phyloP scores from a whole-genome alignment of 257 asterid species.

The Plantago elongata region DNA sequence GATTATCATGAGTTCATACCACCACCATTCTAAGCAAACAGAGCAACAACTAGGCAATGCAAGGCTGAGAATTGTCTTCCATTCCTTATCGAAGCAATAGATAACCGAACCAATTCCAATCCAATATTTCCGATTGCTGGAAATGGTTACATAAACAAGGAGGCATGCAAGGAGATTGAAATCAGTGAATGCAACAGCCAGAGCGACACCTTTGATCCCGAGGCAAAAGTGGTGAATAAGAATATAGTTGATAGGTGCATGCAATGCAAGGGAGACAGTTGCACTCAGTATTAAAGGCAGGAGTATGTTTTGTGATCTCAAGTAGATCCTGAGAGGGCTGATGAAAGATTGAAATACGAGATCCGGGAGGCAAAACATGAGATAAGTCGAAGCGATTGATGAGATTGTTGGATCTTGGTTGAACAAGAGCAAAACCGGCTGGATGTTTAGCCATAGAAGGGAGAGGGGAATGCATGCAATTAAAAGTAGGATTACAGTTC shows the following conservation, averaged over 20 bases:
- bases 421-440: slow-evolving; percentile 39
- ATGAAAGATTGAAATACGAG: slow-evolving; percentile 47
- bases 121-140: slow-evolving; percentile 28
- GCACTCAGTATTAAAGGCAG: slow-evolving; percentile 44
- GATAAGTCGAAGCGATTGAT: slow-evolving; percentile 46
- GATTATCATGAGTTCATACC: slow-evolving; percentile 59
- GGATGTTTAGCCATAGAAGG: slow-evolving; percentile 57
- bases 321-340: slow-evolving; percentile 49
- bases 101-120: slow-evolving; percentile 9
- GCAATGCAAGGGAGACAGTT: slow-evolving; percentile 37
- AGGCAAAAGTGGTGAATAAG: slow-evolving; percentile 26
- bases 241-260: slow-evolving; percentile 45
- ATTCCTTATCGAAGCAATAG: slow-evolving; percentile 27
- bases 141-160: slow-evolving; percentile 13
- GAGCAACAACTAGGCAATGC: slow-evolving; percentile 44
- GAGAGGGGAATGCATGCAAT: slow-evolving; percentile 52
- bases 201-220: slow-evolving; percentile 54
- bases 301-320: slow-evolving; percentile 54
- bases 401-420: slow-evolving; percentile 54
- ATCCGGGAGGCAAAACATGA: slow-evolving; percentile 47
- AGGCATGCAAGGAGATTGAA: slow-evolving; percentile 31
- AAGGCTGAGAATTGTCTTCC: slow-evolving; percentile 36
- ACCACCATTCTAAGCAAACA: slow-evolving; percentile 65
- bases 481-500: slow-evolving; percentile 44
- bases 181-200: slow-evolving; percentile 33